Percentiles rank a stretch among this genome's conserved stretches.
phyloP scores from a whole-genome alignment of 2,329 filamentous ascomycete genomes.

The Neofusicoccum cordaticola region DNA sequence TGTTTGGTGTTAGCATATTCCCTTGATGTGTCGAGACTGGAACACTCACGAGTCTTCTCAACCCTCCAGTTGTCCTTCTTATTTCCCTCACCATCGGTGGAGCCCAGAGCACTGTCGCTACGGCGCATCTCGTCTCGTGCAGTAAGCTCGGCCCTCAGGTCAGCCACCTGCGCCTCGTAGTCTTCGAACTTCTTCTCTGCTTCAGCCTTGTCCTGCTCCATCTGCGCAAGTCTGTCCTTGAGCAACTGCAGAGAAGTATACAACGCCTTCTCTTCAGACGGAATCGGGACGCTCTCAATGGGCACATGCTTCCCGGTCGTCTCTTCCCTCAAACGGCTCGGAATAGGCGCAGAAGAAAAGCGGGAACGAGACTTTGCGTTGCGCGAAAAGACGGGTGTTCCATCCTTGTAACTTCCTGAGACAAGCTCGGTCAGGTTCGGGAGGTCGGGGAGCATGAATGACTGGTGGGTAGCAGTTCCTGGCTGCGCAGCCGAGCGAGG shows the following conservation, averaged over 20 bases:
- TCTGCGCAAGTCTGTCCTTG: constrained; percentile 55
- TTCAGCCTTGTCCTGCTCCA: constrained; percentile 56
- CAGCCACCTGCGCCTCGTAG: constrained; percentile 52
- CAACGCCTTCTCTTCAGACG: constrained; percentile 61
- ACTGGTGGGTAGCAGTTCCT: constrained; percentile 53
- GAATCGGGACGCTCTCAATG: constrained; percentile 55
- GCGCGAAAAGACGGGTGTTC: constrained; percentile 56
- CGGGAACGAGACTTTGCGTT: constrained; percentile 52
- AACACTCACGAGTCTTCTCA: constrained; percentile 57
- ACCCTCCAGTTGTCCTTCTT: constrained; percentile 39
- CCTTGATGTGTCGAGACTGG: not conserved
- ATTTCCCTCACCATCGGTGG: constrained; percentile 48
- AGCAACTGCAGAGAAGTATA: constrained; percentile 59
- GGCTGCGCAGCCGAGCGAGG: constrained; percentile 26
- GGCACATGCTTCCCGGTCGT: constrained; percentile 37
- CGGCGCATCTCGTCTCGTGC: constrained; percentile 40
- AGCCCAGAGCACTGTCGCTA: constrained; percentile 47
- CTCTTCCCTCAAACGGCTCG: constrained; percentile 18
- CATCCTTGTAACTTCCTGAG: constrained; percentile 57
- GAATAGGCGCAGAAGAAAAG: constrained; percentile 49
- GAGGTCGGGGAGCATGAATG: constrained; percentile 60
- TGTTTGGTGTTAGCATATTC: constrained; percentile 23
- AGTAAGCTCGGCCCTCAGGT: constrained; percentile 48
- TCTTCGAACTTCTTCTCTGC: constrained; percentile 49
- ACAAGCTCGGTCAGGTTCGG: constrained; percentile 61